Evolutionary conservation across 1,284 basidiomycete species (phyloP), one percentile per base, ranked within the genome.

Genomic region (Schizophyllum commune): DNA sequence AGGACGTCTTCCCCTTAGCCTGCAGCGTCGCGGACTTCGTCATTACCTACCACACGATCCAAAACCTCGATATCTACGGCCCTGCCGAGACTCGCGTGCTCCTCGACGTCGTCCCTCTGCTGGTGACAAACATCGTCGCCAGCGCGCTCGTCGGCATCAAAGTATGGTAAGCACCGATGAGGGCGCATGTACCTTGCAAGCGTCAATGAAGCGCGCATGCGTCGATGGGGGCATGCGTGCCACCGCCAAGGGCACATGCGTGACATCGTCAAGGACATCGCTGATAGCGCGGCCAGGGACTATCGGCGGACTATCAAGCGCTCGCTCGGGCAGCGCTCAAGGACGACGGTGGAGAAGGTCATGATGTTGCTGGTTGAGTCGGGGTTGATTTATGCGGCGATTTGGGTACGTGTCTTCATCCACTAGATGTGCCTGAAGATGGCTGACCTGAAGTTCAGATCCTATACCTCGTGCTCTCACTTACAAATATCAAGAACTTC

Each of bases 401-500:
- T 62, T 47, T 62, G 61, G 58, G 61, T 62, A 17, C 13, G 61
- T 47, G 17, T 9, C 39, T 11, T 47, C n/a, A n/a, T 47, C 3
- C 22, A 7, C 21, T 32, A 17, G 6, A 4, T 20, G 15, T 8
- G 32, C 11, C n/a, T 57, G 11, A 17, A 32, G 21, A 11, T 15
- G 34, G 7, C 21, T n/a, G 4, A 47, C 17, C 5, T 13, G 33
- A 19, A 7, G 11, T 4, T 7, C n/a, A 19, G 17, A 19, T 52
- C 5, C 4, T 52, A 1, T 39, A 56, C 52, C 32, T 62, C 8
- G 17, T 60, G 15, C 21, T 63, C 4, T 60, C 58, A 59, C n/a
- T 60, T 52, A 57, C 58, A 6, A 59, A 63, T 34, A 60, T 56
- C 32, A 62, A 60, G 7, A 60, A 63, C 32, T 65, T 47, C 39